Percentiles rank a stretch among this genome's conserved stretches.
Evolutionary conservation across 441 rosid species (phyloP).

Genomic region (Populus hybrid): DNA sequence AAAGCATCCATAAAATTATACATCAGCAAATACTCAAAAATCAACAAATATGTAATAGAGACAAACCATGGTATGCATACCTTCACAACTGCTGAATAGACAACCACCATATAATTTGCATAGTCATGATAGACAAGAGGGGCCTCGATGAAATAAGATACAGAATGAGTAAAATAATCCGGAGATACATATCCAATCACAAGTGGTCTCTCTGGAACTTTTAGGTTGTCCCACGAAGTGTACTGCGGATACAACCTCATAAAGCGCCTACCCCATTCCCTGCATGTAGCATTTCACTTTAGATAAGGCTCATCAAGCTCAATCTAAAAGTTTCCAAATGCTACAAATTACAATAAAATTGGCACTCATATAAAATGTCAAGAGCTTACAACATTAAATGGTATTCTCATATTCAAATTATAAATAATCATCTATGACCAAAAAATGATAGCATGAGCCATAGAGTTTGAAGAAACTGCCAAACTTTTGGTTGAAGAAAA

Average conservation of each 20-base stretch:
- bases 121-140: conserved; percentile 87
- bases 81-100: conserved; percentile 97
- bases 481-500: too few relatives aligned
- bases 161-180: conserved; percentile 97
- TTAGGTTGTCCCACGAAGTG: conserved; percentile 85
- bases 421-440: too few relatives aligned
- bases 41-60: too few relatives aligned
- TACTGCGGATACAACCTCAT: conserved; percentile 70
- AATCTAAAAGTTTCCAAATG: background rate
- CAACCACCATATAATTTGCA: conserved; percentile 83
- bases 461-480: too few relatives aligned
- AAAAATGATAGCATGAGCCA: too few relatives aligned
- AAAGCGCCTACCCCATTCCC: conserved; percentile 99
- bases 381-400: too few relatives aligned
- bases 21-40: too few relatives aligned
- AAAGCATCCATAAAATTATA: background rate
- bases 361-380: too few relatives aligned
- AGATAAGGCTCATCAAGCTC: conserved; percentile 12
- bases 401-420: too few relatives aligned
- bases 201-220: conserved; percentile 83
- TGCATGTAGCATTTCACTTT: conserved; percentile 34
- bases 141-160: conserved; percentile 94
- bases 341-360: too few relatives aligned
- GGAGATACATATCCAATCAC: conserved; percentile 96
- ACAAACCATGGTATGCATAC: conserved; percentile 30